Evolutionary conservation across 1,284 basidiomycete genomes (phyloP).

Genomic region (Sporisorium reilianum): DNA sequence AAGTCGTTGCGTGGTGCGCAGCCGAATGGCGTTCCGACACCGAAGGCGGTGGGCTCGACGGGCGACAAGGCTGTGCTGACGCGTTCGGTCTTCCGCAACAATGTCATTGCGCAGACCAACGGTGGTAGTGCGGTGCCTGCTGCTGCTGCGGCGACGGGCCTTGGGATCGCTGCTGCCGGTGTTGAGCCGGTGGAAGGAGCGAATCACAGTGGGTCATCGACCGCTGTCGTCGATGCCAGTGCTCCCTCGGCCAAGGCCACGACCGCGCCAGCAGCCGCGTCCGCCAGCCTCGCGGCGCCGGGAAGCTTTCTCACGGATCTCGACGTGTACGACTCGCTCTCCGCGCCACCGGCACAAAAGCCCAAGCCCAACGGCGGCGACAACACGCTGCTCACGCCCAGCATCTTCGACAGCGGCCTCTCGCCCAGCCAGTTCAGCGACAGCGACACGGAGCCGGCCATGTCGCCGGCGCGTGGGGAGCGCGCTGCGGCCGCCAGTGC

Average conservation of each 20-base stretch:
- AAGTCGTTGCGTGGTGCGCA: slow-evolving; percentile 22
- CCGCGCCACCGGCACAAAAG: slow-evolving; percentile 24
- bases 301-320: slow-evolving; percentile 53
- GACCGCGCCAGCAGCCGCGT: not conserved
- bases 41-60: slow-evolving; percentile 1
- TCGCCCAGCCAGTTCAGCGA: slow-evolving; percentile 37
- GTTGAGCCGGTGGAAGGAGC: slow-evolving; percentile 9
- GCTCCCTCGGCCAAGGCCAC: not conserved
- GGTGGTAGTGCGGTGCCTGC: not conserved
- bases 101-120: slow-evolving; percentile 17
- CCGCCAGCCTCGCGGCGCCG: slow-evolving; percentile 20
- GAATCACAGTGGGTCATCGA: not conserved
- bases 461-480: slow-evolving; percentile 31
- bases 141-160: slow-evolving; percentile 17
- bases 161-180: slow-evolving; percentile 29
- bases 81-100: slow-evolving; percentile 24
- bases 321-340: slow-evolving; percentile 50
- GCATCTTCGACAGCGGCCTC: slow-evolving; percentile 10
- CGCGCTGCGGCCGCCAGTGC: slow-evolving; percentile 5
- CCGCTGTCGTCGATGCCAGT: not conserved
- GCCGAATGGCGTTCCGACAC: slow-evolving; percentile 20
- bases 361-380: not conserved
- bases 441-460: slow-evolving; percentile 47
- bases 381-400: not conserved
- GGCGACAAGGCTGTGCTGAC: slow-evolving; percentile 3